Percentiles rank a stretch among this genome's conserved stretches.
Conservation (phyloP, 768 basidiomycete species). For the Clavulina sp. region DNA sequence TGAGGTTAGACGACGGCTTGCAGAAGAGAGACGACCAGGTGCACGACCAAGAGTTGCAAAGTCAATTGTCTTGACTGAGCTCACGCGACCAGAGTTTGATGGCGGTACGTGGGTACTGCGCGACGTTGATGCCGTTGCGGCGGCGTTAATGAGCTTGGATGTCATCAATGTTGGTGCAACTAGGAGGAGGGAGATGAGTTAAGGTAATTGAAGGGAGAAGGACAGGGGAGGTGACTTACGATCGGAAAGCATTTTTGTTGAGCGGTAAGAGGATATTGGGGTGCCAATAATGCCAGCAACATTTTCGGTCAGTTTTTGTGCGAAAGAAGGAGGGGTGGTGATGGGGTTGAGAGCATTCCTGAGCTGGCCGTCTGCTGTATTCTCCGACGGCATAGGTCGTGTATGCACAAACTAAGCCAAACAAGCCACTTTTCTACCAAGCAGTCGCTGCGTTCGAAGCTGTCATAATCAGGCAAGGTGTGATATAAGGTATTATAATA, state of each 20-base stretch:
- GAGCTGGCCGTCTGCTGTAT: too few species aligned
- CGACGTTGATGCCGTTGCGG: conserved; percentile 52
- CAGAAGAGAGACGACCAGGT: conserved; percentile 48
- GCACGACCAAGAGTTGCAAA: conserved; percentile 70
- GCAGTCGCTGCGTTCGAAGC: too few species aligned
- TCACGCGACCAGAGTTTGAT: conserved; percentile 20
- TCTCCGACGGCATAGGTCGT: too few species aligned
- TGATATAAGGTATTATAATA: too few species aligned
- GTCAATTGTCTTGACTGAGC: conserved; percentile 23
- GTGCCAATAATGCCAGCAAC: too few species aligned
- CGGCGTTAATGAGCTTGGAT: conserved; percentile 57
- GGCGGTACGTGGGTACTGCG: conserved; percentile 14
- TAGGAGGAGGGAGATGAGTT: conserved; percentile 15
- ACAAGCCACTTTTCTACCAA: too few species aligned
- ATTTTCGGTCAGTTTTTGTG: too few species aligned
- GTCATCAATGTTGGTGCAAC: conserved; percentile 88
- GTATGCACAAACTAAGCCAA: too few species aligned
- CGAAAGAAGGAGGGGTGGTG: too few species aligned
- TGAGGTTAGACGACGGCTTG: conserved; percentile 53
- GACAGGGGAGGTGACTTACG: conserved; percentile 28
- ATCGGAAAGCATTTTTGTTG: conserved; percentile 55
- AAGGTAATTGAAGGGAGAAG: conserved; percentile 3
- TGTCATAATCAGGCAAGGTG: too few species aligned
- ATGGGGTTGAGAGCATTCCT: too few species aligned
- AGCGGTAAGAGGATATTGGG: too few species aligned